Conservation (phyloP, 2,329 filamentous ascomycete genomes). For the Nigrograna mackinnonii region DNA sequence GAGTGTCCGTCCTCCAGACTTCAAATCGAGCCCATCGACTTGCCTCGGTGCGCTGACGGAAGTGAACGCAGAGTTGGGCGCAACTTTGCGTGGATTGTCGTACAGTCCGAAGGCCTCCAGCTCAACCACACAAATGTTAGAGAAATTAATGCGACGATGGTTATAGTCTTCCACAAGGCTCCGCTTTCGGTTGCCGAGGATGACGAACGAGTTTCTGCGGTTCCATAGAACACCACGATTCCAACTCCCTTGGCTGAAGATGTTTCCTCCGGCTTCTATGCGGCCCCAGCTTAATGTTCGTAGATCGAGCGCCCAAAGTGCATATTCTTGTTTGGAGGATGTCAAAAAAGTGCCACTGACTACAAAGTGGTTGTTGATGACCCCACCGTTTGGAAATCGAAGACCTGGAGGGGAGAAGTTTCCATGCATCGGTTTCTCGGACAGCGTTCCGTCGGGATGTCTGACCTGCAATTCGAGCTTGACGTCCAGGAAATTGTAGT, state of each 20-base stretch:
- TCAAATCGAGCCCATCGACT: constrained; percentile 57
- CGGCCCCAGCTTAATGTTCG: constrained; percentile 89
- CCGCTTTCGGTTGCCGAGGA: constrained; percentile 89
- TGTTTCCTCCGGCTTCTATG: constrained; percentile 88
- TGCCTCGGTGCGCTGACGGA: constrained; percentile 75
- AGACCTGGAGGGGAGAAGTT: constrained; percentile 87
- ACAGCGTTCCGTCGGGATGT: constrained; percentile 77
- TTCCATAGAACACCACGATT: constrained; percentile 94
- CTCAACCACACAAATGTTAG: constrained; percentile 95
- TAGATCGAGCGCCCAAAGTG: constrained; percentile 91
- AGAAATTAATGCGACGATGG: constrained; percentile 95
- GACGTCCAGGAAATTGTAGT: constrained; percentile 98
- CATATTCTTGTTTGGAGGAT: constrained; percentile 97
- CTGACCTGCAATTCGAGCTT: constrained; percentile 93
- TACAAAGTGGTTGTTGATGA: constrained; percentile 95
- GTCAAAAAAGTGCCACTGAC: constrained; percentile 97
- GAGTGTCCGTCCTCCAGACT: constrained; percentile 75
- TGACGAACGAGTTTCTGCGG: constrained; percentile 90
- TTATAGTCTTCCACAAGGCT: constrained; percentile 98
- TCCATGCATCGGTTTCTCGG: constrained; percentile 87
- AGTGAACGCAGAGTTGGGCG: constrained; percentile 79
- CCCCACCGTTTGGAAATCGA: constrained; percentile 91
- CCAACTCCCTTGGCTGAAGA: constrained; percentile 97
- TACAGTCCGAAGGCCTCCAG: constrained; percentile 96
- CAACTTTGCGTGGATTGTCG: constrained; percentile 83